phyloP scores from a whole-genome alignment of 306 rosid genomes.

The Cucurbita argyrosperma region DNA sequence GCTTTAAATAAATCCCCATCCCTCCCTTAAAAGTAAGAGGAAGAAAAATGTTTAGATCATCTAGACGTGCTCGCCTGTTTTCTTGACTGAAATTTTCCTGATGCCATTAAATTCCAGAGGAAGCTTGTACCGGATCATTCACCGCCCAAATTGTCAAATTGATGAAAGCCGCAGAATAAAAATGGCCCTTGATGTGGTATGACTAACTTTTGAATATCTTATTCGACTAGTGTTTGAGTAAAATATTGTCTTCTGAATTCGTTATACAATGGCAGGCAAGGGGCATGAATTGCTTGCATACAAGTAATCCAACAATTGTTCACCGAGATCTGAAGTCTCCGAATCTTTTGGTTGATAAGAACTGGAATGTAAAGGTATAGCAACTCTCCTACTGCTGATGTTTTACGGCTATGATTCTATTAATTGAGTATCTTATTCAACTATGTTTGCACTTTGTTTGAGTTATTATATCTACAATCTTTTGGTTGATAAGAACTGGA shows the following conservation, averaged over 20 bases:
- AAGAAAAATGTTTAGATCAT: not conserved
- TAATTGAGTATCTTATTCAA: not conserved
- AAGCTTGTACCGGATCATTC: constrained; percentile 78
- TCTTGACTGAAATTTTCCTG: not conserved
- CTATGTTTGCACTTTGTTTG: too few species aligned
- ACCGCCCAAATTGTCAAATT: constrained; percentile 74
- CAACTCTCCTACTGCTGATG: constrained; percentile 2
- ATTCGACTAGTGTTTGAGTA: constrained; percentile 3
- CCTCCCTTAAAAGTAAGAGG: not conserved
- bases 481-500: too few species aligned
- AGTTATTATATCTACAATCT: too few species aligned
- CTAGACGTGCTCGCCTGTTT: not conserved
- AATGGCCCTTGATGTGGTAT: constrained; percentile 98
- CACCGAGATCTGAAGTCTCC: constrained; percentile 97
- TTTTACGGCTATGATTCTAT: not conserved
- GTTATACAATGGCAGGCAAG: constrained; percentile 51
- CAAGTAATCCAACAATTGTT: constrained; percentile 84
- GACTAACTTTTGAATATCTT: not conserved
- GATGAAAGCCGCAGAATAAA: constrained; percentile 87
- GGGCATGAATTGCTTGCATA: constrained; percentile 98
- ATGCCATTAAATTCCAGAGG: constrained; percentile 41
- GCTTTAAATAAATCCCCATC: not conserved
- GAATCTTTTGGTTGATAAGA: constrained; percentile 90
- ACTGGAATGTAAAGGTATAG: constrained; percentile 94
- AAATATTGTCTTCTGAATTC: constrained; percentile 8